phyloP scores from a whole-genome alignment of 257 asterid genomes.

The Solanum chiquidenum region DNA sequence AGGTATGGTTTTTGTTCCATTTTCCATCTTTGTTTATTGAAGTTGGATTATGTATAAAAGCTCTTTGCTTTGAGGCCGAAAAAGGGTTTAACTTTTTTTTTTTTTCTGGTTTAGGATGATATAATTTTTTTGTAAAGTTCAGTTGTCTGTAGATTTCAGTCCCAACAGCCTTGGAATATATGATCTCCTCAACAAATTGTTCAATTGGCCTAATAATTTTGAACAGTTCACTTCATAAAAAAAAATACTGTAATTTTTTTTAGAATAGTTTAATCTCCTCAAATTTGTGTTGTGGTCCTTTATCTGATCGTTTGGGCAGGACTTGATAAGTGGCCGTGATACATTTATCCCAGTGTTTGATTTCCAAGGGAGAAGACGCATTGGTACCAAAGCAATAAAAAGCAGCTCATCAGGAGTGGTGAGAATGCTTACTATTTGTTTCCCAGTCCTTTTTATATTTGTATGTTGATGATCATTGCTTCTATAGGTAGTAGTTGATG shows the following conservation, averaged over 20 bases:
- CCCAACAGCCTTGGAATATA: background rate
- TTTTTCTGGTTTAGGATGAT: background rate
- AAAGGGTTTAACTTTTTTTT: background rate
- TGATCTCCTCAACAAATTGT: background rate
- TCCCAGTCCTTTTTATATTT: background rate
- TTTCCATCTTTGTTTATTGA: background rate
- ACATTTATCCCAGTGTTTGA: slow-evolving; percentile 66
- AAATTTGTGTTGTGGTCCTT: background rate
- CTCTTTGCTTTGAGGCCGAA: background rate
- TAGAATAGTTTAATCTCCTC: background rate
- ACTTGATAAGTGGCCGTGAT: slow-evolving; percentile 71
- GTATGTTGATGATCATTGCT: slow-evolving; percentile 5
- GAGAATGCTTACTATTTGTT: slow-evolving; percentile 19
- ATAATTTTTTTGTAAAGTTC: background rate
- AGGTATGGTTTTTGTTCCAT: slow-evolving; percentile 35
- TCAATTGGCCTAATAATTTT: background rate
- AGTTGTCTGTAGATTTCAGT: background rate
- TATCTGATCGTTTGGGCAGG: slow-evolving; percentile 30
- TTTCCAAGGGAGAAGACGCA: slow-evolving; percentile 77
- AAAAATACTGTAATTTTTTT: background rate
- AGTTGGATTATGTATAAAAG: background rate
- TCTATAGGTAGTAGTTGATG: slow-evolving; percentile 83
- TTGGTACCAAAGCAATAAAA: slow-evolving; percentile 48
- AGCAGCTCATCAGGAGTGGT: slow-evolving; percentile 86
- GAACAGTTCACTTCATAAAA: background rate